Percentiles rank a stretch among this genome's conserved stretches.
phyloP scores from a whole-genome alignment of 768 basidiomycete genomes.

The Tephrocybe sp. region DNA sequence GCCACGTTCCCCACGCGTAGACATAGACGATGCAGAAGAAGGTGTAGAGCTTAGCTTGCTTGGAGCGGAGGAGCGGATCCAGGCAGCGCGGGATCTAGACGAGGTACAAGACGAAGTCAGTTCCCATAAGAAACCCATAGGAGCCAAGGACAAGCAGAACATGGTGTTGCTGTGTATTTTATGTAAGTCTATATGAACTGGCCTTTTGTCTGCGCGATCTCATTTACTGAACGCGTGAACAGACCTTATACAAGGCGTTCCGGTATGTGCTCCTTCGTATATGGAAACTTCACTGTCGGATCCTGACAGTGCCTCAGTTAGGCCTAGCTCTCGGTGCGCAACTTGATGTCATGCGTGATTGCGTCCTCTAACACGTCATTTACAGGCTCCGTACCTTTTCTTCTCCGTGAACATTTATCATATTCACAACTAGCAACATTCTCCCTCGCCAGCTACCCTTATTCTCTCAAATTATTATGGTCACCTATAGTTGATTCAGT shows the following conservation, averaged over 20 bases:
- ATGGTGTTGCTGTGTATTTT: conserved; percentile 85
- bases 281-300: conserved; percentile 10
- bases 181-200: conserved; percentile 66
- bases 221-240: conserved; percentile 8
- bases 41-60: conserved; percentile 65
- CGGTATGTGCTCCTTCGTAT: conserved; percentile 51
- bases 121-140: conserved; percentile 50
- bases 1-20: conserved; percentile 36
- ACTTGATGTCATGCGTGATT: not conserved
- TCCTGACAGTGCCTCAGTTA: conserved; percentile 42
- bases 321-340: conserved; percentile 83
- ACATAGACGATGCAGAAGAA: conserved; percentile 42
- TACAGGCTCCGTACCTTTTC: conserved; percentile 92
- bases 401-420: conserved; percentile 91
- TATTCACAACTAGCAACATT: conserved; percentile 97
- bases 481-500: conserved; percentile 95
- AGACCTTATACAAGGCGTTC: conserved; percentile 88
- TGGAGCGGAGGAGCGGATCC: conserved; percentile 51
- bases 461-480: conserved; percentile 96
- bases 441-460: conserved; percentile 90
- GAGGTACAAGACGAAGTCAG: conserved; percentile 31
- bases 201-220: conserved; percentile 2
- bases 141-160: conserved; percentile 76
- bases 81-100: conserved; percentile 44
- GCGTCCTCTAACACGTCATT: not conserved